These are phyloP conservation scores for Hymenoscyphus salicellus DNA, from an alignment of 2,329 filamentous ascomycete species.

Conservation along the genomic window DNA sequence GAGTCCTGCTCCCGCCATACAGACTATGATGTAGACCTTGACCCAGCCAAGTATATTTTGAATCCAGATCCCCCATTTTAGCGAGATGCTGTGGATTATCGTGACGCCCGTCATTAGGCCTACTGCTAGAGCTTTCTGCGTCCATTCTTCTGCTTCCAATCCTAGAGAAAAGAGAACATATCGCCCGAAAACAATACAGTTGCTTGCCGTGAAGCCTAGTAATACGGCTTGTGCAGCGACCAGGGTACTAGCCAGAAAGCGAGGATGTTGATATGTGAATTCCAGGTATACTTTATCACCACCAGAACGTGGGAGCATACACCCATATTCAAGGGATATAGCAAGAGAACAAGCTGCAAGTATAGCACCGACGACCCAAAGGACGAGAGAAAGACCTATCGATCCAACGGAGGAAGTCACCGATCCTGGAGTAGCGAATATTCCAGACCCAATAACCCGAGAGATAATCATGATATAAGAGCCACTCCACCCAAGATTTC, in stretches of 20 bases:
- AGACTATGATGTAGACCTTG: slow-evolving; percentile 57
- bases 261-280: slow-evolving; percentile 50
- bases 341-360: slow-evolving; percentile 44
- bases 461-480: slow-evolving; percentile 33
- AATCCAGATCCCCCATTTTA: slow-evolving; percentile 54
- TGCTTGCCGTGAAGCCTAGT: slow-evolving; percentile 51
- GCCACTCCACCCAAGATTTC: slow-evolving; percentile 28
- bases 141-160: slow-evolving; percentile 44
- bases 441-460: slow-evolving; percentile 31
- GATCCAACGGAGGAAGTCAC: slow-evolving; percentile 61
- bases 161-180: slow-evolving; percentile 48
- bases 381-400: slow-evolving; percentile 51
- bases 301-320: slow-evolving; percentile 45
- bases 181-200: slow-evolving; percentile 51
- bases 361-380: slow-evolving; percentile 52
- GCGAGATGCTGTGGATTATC: slow-evolving; percentile 56
- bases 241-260: slow-evolving; percentile 51
- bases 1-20: slow-evolving; percentile 60
- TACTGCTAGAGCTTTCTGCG: slow-evolving; percentile 44
- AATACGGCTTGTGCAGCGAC: slow-evolving; percentile 50
- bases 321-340: slow-evolving; percentile 47
- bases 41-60: slow-evolving; percentile 63
- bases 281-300: slow-evolving; percentile 55
- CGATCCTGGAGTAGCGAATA: slow-evolving; percentile 50
- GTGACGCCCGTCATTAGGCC: slow-evolving; percentile 56